Percentiles rank a stretch among this genome's conserved stretches.
Conservation (phyloP, 257 asterid genomes). For the Plectranthus barbatus region DNA sequence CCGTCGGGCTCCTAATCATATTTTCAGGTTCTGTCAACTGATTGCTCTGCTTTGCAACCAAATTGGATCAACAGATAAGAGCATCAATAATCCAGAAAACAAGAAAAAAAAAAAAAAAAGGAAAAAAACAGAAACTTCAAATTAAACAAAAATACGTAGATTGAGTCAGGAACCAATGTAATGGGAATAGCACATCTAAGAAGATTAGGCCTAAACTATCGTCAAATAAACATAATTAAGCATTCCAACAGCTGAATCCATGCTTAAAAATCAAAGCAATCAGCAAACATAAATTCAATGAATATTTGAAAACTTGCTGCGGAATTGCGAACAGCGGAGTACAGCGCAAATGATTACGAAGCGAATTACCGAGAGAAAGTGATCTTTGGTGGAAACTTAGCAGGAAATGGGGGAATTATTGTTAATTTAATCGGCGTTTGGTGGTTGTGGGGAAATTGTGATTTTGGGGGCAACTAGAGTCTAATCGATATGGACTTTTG, state of each 20-base stretch:
- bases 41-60: background rate
- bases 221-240: conserved; percentile 3
- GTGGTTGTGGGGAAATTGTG: background rate
- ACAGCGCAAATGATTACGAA: background rate
- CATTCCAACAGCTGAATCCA: background rate
- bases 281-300: background rate
- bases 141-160: background rate
- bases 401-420: conserved; percentile 3
- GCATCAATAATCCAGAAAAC: background rate
- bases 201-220: background rate
- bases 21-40: background rate
- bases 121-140: background rate
- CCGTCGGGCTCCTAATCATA: background rate
- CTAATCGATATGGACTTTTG: background rate
- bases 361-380: conserved; percentile 13
- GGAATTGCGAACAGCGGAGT: background rate
- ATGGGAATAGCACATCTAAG: background rate
- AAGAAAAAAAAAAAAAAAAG: background rate
- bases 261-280: background rate
- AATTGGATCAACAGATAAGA: background rate
- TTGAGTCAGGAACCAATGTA: background rate
- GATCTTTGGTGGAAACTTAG: background rate
- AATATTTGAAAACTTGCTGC: background rate
- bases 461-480: conserved; percentile 15
- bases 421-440: background rate